Conservation (phyloP, 2,329 filamentous ascomycete genomes). For the Diaporthe vaccinii region DNA sequence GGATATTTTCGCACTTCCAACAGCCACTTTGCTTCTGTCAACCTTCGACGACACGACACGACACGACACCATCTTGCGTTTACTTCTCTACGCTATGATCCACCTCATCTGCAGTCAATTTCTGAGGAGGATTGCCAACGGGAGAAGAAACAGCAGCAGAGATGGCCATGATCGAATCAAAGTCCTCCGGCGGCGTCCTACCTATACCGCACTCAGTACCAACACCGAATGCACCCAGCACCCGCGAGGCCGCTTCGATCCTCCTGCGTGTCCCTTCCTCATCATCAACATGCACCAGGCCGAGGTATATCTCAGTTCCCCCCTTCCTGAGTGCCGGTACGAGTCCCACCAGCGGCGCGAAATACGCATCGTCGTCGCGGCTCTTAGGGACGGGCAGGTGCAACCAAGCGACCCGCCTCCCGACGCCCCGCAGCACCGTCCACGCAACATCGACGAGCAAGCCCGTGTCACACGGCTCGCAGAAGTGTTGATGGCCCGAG, state of each 20-base stretch:
- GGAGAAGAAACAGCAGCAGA: constrained; percentile 10
- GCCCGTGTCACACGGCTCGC: constrained; percentile 17
- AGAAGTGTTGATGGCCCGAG: background rate
- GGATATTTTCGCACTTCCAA: background rate
- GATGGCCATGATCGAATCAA: background rate
- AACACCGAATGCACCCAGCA: background rate
- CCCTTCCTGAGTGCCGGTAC: background rate
- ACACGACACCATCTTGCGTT: background rate
- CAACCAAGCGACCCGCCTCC: constrained; percentile 10
- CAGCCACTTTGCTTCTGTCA: background rate
- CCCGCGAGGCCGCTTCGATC: background rate
- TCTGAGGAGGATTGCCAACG: background rate
- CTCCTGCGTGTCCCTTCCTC: constrained; percentile 17
- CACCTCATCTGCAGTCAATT: too few relatives aligned
- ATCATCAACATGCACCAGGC: constrained; percentile 20
- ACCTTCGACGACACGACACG: background rate
- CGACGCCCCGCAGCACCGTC: background rate
- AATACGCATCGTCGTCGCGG: constrained; percentile 19
- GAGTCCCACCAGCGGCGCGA: background rate
- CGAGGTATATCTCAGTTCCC: background rate
- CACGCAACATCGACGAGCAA: background rate
- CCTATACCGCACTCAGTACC: constrained; percentile 22
- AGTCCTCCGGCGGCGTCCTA: background rate
- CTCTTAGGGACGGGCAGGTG: constrained; percentile 24
- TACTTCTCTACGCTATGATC: background rate